Conservation (phyloP, 441 rosid species). For the Breynia disticha region DNA sequence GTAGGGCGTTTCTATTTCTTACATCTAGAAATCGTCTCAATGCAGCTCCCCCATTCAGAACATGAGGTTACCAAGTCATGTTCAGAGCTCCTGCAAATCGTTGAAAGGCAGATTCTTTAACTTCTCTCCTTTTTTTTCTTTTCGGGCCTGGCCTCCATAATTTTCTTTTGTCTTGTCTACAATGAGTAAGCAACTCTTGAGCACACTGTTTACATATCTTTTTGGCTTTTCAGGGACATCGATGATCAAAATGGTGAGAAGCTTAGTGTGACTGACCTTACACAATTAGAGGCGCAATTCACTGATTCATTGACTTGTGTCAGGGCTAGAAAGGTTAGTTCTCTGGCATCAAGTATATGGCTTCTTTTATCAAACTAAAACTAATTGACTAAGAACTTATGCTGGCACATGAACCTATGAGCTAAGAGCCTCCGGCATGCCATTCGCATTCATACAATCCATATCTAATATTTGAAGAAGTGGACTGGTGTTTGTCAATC, state of each 20-base stretch:
- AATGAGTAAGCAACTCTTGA: background rate
- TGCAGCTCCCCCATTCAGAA: conserved; percentile 14
- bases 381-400: no score
- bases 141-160: no score
- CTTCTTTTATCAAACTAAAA: no score
- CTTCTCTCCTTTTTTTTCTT: no score
- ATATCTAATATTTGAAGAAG: no score
- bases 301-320: conserved; percentile 17
- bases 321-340: conserved; percentile 36
- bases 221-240: conserved; percentile 23
- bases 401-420: no score
- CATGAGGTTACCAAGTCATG: conserved; percentile 9
- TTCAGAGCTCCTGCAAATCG: conserved; percentile 22
- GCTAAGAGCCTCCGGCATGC: no score
- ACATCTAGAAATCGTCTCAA: background rate
- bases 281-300: conserved; percentile 30
- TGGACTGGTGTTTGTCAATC: no score
- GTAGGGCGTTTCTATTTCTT: no score
- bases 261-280: conserved; percentile 20
- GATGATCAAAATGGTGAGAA: conserved; percentile 27
- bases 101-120: conserved; percentile 26
- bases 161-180: background rate
- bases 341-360: background rate
- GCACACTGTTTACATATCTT: background rate
- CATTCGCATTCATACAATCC: no score